Base-by-base conservation (phyloP, 2,329 filamentous ascomycete genomes). In the Trichoderma afroharzianum region DNA sequence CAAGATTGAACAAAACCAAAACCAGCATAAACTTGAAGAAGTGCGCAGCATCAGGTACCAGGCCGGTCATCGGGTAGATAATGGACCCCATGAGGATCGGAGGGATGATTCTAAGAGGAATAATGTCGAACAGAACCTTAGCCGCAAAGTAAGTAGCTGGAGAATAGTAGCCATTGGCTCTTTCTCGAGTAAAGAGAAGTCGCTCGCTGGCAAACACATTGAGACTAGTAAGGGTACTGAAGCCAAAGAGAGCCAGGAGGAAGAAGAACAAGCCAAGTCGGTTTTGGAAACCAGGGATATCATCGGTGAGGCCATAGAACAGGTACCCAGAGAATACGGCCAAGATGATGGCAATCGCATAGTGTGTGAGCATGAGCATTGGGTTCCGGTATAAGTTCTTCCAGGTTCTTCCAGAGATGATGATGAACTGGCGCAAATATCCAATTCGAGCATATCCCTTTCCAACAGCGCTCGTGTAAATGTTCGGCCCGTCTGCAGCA, bases 231-330 rank as follows among this genome's bases (percentile, higher is more conserved):
- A 99, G 85, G 0, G 95, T 98, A 81, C 94, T 97, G 85, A 99
- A 99, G 11, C 96, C 96, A 77, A 98, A 99, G 3, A 99, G 87
- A 0, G 96, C 94, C 1, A 99, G 88, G 39, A 99, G 87, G 85
- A 99, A 99, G 85, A 99, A 97, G 88, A 99, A 99, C 15, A 99
- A 88, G 74, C 96, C 96, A 6, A 99, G 90, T 24, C 96, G 90
- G 81, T 99, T 99, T 81, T 99, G 96, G 87, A 99, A 99, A 39
- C 97, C 96, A 73, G 94, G 92, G 76, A 99, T 97, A 78, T 99
- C 95, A 78, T 97, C 94, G 0, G 95, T 97, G 62, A 99, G 86
- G 3, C 95, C 96, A 77, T 98, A 99, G 84, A 98, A 99, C 14
- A 99, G 87, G 81, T 93, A 98, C 4, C 96, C 96, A 2, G 95